These are phyloP conservation scores for Xenosphaeropsis pyriputrescens DNA, from an alignment of 2,329 filamentous ascomycete species.

Conservation along the genomic window DNA sequence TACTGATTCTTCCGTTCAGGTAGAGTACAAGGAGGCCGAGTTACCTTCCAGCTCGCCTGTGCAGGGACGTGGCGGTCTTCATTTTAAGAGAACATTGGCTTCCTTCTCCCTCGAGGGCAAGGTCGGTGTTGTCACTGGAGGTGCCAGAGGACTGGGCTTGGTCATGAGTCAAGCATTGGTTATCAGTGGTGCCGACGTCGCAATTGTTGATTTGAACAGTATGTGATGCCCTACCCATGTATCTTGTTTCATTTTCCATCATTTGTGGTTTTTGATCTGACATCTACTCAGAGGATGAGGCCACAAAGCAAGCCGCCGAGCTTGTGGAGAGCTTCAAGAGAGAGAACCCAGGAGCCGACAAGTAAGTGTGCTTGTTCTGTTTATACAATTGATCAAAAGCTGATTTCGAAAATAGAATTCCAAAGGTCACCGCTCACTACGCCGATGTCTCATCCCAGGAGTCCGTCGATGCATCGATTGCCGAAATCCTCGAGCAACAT, in stretches of 20 bases:
- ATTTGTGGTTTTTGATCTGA: constrained; percentile 5
- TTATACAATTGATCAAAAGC: background rate
- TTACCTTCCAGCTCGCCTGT: constrained; percentile 59
- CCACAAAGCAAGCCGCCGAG: constrained; percentile 57
- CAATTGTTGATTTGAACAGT: constrained; percentile 91
- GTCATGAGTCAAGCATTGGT: constrained; percentile 91
- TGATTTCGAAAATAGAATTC: constrained; percentile 33
- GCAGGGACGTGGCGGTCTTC: constrained; percentile 61
- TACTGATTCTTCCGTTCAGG: constrained; percentile 63
- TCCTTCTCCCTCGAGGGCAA: constrained; percentile 77
- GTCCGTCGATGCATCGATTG: constrained; percentile 62
- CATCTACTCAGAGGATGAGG: constrained; percentile 56
- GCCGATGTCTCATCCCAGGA: constrained; percentile 71
- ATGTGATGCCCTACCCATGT: constrained; percentile 18
- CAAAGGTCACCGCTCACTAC: constrained; percentile 80
- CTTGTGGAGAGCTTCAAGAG: constrained; percentile 63
- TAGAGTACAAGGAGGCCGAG: constrained; percentile 62
- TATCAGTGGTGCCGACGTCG: constrained; percentile 74
- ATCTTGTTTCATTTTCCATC: background rate
- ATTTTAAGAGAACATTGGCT: constrained; percentile 73
- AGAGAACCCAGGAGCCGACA: constrained; percentile 63
- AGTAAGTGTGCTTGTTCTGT: constrained; percentile 28
- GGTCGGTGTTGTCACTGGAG: constrained; percentile 77
- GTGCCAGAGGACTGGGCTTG: constrained; percentile 74
- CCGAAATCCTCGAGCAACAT: constrained; percentile 54